phyloP scores from a whole-genome alignment of 2,329 filamentous ascomycete species.

The Venturia effusa region DNA sequence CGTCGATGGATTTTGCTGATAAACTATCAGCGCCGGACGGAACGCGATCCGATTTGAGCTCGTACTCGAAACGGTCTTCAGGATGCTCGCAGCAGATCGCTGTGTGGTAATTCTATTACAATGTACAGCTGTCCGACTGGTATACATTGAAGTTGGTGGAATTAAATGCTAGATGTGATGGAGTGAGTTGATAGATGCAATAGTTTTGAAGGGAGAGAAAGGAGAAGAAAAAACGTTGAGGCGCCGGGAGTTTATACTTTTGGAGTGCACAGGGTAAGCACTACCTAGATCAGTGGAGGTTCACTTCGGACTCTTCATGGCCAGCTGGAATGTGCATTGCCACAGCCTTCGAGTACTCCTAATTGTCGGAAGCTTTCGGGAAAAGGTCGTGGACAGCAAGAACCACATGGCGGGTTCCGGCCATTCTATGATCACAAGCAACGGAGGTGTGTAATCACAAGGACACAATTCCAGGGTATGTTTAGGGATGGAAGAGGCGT shows the following conservation, averaged over 20 bases:
- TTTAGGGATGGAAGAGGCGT: background rate
- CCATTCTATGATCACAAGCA: background rate
- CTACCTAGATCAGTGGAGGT: background rate
- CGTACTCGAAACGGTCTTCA: constrained; percentile 3
- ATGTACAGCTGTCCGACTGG: constrained; percentile 4
- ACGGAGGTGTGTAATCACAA: background rate
- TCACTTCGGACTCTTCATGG: background rate
- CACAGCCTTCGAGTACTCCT: background rate
- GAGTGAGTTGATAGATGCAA: background rate
- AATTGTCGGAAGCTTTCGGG: background rate
- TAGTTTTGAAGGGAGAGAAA: background rate
- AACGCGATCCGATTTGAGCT: background rate
- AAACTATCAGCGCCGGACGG: constrained; percentile 2
- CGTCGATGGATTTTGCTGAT: background rate
- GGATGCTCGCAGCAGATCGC: background rate
- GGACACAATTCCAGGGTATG: background rate
- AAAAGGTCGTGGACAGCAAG: background rate
- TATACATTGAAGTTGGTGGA: constrained; percentile 2
- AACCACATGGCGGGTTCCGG: background rate
- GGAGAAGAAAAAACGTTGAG: background rate
- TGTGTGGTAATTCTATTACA: background rate
- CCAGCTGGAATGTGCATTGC: background rate
- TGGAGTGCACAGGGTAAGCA: background rate
- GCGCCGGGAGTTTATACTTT: background rate
- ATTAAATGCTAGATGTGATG: background rate